Evolutionary conservation across 2,329 filamentous ascomycete genomes (phyloP).

Genomic region (Blastomyces emzantsi): DNA sequence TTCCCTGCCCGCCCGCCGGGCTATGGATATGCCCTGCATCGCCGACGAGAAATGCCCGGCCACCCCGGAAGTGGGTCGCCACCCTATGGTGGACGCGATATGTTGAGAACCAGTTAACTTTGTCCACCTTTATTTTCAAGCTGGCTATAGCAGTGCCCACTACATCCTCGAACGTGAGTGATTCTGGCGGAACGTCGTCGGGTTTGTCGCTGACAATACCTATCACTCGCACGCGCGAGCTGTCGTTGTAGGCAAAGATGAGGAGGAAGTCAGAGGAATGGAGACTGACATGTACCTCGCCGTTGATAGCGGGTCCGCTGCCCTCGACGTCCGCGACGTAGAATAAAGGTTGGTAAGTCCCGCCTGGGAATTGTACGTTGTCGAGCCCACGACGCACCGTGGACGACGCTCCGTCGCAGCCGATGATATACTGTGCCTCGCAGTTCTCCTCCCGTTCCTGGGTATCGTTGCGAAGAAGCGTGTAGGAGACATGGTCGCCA

Average conservation of each 20-base stretch:
- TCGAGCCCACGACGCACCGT: constrained; percentile 47
- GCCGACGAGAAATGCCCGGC: constrained; percentile 46
- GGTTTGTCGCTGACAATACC: constrained; percentile 20
- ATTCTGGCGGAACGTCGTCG: background rate
- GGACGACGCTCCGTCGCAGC: constrained; percentile 59
- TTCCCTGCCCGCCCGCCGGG: constrained; percentile 48
- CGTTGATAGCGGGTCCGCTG: constrained; percentile 24
- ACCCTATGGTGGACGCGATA: constrained; percentile 42
- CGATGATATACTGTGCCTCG: constrained; percentile 42
- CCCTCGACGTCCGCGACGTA: constrained; percentile 38
- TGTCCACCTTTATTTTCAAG: constrained; percentile 21
- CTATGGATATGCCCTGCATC: constrained; percentile 51
- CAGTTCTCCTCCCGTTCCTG: background rate
- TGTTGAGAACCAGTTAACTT: constrained; percentile 34
- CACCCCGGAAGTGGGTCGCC: constrained; percentile 36
- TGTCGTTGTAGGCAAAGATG: constrained; percentile 24
- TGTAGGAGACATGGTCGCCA: constrained; percentile 16
- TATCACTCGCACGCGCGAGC: constrained; percentile 20
- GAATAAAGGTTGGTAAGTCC: constrained; percentile 37
- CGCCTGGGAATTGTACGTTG: constrained; percentile 35
- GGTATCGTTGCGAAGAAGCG: background rate
- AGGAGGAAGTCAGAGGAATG: constrained; percentile 30
- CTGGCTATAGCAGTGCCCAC: constrained; percentile 13
- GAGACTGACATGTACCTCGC: constrained; percentile 28
- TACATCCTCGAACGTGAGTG: constrained; percentile 26